These are phyloP conservation scores for Wickerhamomyces kurtzmanii DNA, from an alignment of 805 yeast genomes.

Conservation along the genomic window DNA sequence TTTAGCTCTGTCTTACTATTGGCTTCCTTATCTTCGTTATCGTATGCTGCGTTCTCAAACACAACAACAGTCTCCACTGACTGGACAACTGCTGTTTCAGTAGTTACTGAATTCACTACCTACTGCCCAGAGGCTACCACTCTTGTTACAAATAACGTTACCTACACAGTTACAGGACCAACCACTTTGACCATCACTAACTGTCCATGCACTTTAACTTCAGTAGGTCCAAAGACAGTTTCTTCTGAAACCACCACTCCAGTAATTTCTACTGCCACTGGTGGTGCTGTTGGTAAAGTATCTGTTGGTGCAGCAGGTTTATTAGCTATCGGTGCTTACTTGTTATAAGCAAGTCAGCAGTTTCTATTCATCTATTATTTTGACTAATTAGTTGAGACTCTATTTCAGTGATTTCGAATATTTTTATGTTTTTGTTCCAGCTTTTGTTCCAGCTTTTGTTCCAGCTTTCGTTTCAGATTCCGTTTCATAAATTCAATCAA, in stretches of 20 bases:
- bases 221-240: conserved; percentile 24
- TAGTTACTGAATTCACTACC: conserved; percentile 64
- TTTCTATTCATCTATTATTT: too few species aligned
- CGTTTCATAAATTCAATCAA: too few species aligned
- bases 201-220: conserved; percentile 78
- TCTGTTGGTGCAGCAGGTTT: conserved; percentile 40
- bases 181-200: conserved; percentile 81
- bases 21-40: too few species aligned
- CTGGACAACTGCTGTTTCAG: conserved; percentile 7
- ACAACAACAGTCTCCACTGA: conserved; percentile 7
- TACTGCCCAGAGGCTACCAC: conserved; percentile 76
- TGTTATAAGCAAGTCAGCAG: conserved; percentile 34
- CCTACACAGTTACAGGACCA: conserved; percentile 68
- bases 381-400: too few species aligned
- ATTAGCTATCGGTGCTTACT: conserved; percentile 40
- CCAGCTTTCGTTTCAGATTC: too few species aligned
- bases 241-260: conserved; percentile 5
- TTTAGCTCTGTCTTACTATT: too few species aligned
- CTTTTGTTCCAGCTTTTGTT: too few species aligned
- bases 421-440: too few species aligned
- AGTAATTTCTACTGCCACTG: conserved; percentile 4
- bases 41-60: conserved; percentile 8
- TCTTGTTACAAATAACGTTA: conserved; percentile 51
- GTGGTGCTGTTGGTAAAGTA: conserved; percentile 20
- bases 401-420: too few species aligned